Evolutionary conservation across 345 rosid genomes (phyloP).

Genomic region (Bruguiera gymnorhiza): DNA sequence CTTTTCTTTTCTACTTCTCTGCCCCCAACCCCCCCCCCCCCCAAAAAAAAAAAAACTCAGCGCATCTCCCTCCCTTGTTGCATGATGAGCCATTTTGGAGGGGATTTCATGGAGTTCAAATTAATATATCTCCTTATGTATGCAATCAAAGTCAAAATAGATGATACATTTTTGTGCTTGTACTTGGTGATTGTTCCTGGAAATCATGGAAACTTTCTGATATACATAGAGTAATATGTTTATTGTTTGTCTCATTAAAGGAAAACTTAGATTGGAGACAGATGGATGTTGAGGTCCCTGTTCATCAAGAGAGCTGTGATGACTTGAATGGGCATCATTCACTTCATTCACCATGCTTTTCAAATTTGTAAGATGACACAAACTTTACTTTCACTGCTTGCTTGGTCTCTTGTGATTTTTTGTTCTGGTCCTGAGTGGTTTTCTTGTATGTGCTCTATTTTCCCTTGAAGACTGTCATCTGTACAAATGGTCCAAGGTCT

Average conservation of each 20-base stretch:
- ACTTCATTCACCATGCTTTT: slow-evolving; percentile 45
- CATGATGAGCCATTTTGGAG: not conserved
- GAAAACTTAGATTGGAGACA: slow-evolving; percentile 36
- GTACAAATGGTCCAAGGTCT: slow-evolving; percentile 33
- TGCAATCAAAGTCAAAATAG: not conserved
- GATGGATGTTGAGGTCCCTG: slow-evolving; percentile 33
- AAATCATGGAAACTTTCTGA: slow-evolving; percentile 3
- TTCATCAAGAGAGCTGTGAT: slow-evolving; percentile 29
- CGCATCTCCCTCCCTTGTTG: not conserved
- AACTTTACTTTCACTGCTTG: not conserved
- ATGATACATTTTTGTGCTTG: not conserved
- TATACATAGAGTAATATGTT: slow-evolving; percentile 1
- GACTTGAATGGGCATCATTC: slow-evolving; percentile 38
- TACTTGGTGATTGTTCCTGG: no score
- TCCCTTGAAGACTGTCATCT: slow-evolving; percentile 41
- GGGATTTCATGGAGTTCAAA: not conserved
- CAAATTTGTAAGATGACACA: slow-evolving; percentile 49
- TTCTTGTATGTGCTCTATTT: slow-evolving; percentile 8
- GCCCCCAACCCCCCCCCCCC: no score
- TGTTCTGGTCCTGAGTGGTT: slow-evolving; percentile 1
- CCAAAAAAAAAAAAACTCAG: no score
- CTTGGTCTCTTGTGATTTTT: slow-evolving; percentile 1
- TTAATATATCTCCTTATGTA: not conserved
- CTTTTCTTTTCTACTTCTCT: no score
- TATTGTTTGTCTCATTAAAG: slow-evolving; percentile 23